Evolutionary conservation across 2,329 filamentous ascomycete genomes (phyloP).

Genomic region (Metarhizium humberi): DNA sequence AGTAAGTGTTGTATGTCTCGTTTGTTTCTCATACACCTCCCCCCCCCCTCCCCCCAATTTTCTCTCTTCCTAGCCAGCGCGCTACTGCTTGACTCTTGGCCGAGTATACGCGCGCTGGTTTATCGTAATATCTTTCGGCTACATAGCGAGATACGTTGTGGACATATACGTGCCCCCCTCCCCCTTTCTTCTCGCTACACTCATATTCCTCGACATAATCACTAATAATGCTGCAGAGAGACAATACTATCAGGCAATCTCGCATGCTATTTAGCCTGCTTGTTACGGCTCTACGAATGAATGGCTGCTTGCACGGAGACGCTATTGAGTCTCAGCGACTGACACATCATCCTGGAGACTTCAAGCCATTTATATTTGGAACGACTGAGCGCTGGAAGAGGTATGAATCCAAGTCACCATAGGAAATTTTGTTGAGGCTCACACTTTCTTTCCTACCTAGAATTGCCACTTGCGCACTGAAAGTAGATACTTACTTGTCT

Average conservation of each 20-base stretch:
- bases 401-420: conserved; percentile 11
- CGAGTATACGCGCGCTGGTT: background rate
- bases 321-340: conserved; percentile 24
- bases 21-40: background rate
- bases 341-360: conserved; percentile 25
- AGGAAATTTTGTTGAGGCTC: background rate
- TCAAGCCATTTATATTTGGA: conserved; percentile 24
- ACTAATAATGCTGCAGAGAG: conserved; percentile 16
- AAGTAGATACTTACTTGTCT: conserved; percentile 29
- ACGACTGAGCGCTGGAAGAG: conserved; percentile 25
- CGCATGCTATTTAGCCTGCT: conserved; percentile 25
- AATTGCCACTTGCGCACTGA: conserved; percentile 24
- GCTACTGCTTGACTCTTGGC: too few species aligned
- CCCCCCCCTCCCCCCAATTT: background rate
- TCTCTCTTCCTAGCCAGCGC: fast-evolving
- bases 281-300: conserved; percentile 22
- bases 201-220: background rate
- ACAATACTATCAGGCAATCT: conserved; percentile 20
- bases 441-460: conserved; percentile 12
- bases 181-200: background rate
- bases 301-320: conserved; percentile 25
- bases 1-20: conserved; percentile 11
- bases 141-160: background rate
- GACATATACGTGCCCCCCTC: background rate
- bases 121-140: background rate